Evolutionary conservation across 441 rosid species (phyloP).

Genomic region (Jatropha multifida): DNA sequence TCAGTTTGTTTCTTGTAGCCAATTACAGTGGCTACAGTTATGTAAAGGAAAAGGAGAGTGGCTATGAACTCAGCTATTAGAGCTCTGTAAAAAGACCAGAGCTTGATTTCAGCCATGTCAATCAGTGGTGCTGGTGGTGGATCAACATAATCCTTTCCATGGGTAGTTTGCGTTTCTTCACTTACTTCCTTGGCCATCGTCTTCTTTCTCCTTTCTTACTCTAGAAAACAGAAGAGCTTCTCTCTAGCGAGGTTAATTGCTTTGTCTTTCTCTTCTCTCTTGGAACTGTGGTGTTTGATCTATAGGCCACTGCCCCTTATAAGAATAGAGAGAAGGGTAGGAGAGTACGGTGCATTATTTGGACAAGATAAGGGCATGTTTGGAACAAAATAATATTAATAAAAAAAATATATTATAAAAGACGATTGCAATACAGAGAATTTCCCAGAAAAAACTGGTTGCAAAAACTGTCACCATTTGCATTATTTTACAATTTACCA

Average conservation of each 20-base stretch:
- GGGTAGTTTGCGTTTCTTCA: slow-evolving; percentile 40
- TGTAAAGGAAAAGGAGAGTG: slow-evolving; percentile 76
- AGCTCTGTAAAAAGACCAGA: slow-evolving; percentile 86
- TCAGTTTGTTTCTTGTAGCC: slow-evolving; percentile 58
- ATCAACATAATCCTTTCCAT: slow-evolving; percentile 70
- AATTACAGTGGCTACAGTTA: slow-evolving; percentile 67
- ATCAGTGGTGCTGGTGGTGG: slow-evolving; percentile 79
- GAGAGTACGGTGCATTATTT: neutral
- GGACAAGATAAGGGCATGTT: slow-evolving; percentile 34
- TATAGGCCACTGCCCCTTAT: slow-evolving; percentile 7
- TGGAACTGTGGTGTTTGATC: no score
- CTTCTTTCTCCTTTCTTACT: neutral
- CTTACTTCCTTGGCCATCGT: slow-evolving; percentile 52
- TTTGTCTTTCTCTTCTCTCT: neutral
- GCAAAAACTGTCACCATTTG: no score
- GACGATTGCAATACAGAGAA: no score
- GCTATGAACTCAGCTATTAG: slow-evolving; percentile 82
- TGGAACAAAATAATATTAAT: slow-evolving; percentile 14
- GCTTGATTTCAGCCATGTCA: slow-evolving; percentile 53
- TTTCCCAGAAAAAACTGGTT: no score
- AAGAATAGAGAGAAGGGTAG: slow-evolving; percentile 14
- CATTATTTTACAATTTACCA: no score
- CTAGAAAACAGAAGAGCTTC: neutral
- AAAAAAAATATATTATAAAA: neutral
- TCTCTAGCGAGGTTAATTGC: neutral